A percentile compares a stretch with the other conserved stretches of the same genome.
Evolutionary conservation across 1,284 basidiomycete genomes (phyloP).

Genomic region (Cystobasidium sp.): DNA sequence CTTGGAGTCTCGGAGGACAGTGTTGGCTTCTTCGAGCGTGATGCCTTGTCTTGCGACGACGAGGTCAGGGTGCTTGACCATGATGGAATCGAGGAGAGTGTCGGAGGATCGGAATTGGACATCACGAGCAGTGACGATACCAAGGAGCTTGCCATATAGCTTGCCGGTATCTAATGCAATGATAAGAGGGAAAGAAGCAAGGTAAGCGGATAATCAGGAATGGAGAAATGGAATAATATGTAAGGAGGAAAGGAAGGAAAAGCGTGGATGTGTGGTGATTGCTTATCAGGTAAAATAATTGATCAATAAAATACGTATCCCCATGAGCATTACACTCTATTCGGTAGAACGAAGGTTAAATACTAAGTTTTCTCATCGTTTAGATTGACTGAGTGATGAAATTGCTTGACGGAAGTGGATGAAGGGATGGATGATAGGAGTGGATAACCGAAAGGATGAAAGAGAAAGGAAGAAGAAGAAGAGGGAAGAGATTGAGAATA

Average conservation of each 20-base stretch:
- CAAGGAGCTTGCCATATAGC: conserved; percentile 87
- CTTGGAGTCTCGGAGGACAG: conserved; percentile 92
- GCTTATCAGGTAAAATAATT: conserved; percentile 57
- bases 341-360: conserved; percentile 55
- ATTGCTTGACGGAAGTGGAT: conserved; percentile 66
- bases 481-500: conserved; percentile 22
- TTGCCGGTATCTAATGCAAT: conserved; percentile 73
- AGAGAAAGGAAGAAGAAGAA: conserved; percentile 51
- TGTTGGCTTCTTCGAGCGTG: conserved; percentile 89
- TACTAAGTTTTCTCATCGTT: conserved; percentile 48
- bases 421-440: conserved; percentile 44
- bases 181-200: neutral
- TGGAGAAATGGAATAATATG: conserved; percentile 12
- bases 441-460: conserved; percentile 43
- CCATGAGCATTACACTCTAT: conserved; percentile 46
- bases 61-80: conserved; percentile 74
- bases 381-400: conserved; percentile 2
- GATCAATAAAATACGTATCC: conserved; percentile 53
- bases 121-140: conserved; percentile 96
- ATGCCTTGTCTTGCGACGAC: conserved; percentile 83
- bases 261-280: conserved; percentile 31
- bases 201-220: neutral
- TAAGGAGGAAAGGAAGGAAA: conserved; percentile 45
- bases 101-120: conserved; percentile 84
- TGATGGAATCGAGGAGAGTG: conserved; percentile 78